Base-by-base conservation (phyloP, 495 filamentous ascomycete genomes). In the Aspergillus taichungensis region DNA sequence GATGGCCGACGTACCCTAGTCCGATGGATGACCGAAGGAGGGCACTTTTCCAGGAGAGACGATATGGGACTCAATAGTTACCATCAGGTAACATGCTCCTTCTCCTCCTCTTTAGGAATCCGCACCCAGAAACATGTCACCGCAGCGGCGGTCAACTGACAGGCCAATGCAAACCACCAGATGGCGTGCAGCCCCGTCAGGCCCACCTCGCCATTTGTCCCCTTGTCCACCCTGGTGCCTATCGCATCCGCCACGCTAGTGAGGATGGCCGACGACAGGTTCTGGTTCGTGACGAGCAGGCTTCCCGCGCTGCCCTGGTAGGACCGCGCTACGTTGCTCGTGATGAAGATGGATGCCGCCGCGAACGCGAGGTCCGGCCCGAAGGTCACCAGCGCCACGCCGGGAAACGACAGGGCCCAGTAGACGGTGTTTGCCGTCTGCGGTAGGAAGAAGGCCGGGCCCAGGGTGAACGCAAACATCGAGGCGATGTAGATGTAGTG, bases 51-150 rank as follows among this genome's bases (percentile, higher is more conserved):
- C 18, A 4, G 18, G 18, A 4, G 18, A 4, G 18, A 24, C 18
- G 18, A 24, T 24, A 24, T 24, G 18, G 18, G 18, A 2, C 18
- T 24, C 18, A 24, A 24, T 2, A 4, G 18, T 24, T 4, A 24
- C 18, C 42, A 13, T 53, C 40, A 58, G 31, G 50, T 58, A 53
- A 75, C 68, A 52, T 76, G 72, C 40, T 74, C 71, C 49, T 74
- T 72, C 50, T 76, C 71, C 45, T 74, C 70, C 14, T 69, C 66
- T 54, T 71, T 72, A 0, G 64, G 66, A 46, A 73, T 72, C 34
- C 70, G 51, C 30, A 73, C 68, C 53, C 60, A 59, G 5, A 62
- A 53, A 7, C 60, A 52, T 1, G 66, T 71, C 28, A 75, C 66
- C 9, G 65, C 45, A 9, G 64, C 69, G 6, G 68, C 71, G 13